Base-by-base conservation (phyloP, 163 green algal species). In the Trebouxia gelatinosa region DNA sequence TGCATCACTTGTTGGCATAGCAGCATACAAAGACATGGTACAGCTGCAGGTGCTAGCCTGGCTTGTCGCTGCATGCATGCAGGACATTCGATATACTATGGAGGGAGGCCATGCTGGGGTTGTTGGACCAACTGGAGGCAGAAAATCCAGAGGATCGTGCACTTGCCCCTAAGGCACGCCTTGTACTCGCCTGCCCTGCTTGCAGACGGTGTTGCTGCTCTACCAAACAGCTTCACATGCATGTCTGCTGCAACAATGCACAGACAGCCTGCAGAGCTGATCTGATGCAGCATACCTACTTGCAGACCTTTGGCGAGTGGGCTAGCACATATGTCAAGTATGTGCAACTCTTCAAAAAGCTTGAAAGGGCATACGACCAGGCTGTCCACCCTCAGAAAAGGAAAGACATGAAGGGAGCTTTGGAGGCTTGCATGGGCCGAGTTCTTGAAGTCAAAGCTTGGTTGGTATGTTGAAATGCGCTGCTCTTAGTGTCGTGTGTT, bases 371-470 rank as follows among this genome's bases (percentile, higher is more conserved):
- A 6, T 95, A 97, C 77, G 90, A 96, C 78, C 91, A 95, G 74
- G 92, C 95, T 83, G 84, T 94, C 57, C 93, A 98, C 54, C 92
- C 93, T 16, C 93, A 98, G 74, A 98, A 98, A 83, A 86, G 92
- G 6, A 46, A 74, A 48, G 89, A 94, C 78, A 89, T 98, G 81
- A 90, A 84, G 9, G 86, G 83, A 75, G 91, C 91, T 31, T 79
- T 98, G 31, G 90, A 96, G 66, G 91, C 90, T 3, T 94, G 87
- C 79, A 92, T 96, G 57, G 93, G 90, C 0, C 84, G 93, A 2
- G 84, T 95, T 80, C 80, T 97, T 37, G 93, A 97, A 81, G 78
- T 97, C 9, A 85, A 87, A 2, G 79, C 78, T 86, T 93, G 84
- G 88, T 89, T 40, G 26, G 67, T n/a, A 23, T 50, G 19, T 34